Evolutionary conservation across 2,329 filamentous ascomycete genomes (phyloP), one percentile per base, ranked within the genome.

Genomic region (Calonectria naviculata): DNA sequence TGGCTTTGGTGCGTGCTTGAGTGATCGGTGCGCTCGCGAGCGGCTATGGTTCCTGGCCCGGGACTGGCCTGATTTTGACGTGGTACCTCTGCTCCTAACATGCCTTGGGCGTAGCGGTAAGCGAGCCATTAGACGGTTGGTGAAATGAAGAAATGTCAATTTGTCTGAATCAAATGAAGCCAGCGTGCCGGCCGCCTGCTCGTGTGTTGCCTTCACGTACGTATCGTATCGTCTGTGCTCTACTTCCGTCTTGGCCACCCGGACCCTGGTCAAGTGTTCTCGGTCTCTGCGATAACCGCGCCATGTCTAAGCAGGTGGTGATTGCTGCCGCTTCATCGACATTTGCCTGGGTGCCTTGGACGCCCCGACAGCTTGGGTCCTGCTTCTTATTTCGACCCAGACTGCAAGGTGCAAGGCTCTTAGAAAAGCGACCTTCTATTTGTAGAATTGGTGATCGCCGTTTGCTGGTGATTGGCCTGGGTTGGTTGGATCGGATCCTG

Each of bases 401-500:
- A 24, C 17, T 34, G 34, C 31, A 56, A n/a, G 34, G 21, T 34
- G 34, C 31, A 56, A n/a, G 34, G 21, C 31, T 29, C 52, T 63
- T 47, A 21, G 31, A 64, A 52, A 52, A 44, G 58, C 34, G 44
- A 54, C 56, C 46, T 56, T 54, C 49, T 70, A 47, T 52, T 49
- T 70, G 52, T 8, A 65, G 61, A 46, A 28, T 34, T 64, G 54
- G 44, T 54, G 29, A 42, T 66, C 46, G 63, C 31, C 62, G 38
- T 58, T 38, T 46, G 64, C 29, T 52, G 52, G 52, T 26, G 13
- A 58, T 47, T 66, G 68, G 63, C 46, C n/a, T 29, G 44, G 62
- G 56, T 24, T 62, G 62, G 56, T 24, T 62, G 52, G 62, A 66
- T 70, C 52, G 38, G 68, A 42, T 67, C 64, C 46, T 67, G 42